Evolutionary conservation across 352 stramenopile genomes (phyloP).

Genomic region (Globisporangium ultimum): DNA sequence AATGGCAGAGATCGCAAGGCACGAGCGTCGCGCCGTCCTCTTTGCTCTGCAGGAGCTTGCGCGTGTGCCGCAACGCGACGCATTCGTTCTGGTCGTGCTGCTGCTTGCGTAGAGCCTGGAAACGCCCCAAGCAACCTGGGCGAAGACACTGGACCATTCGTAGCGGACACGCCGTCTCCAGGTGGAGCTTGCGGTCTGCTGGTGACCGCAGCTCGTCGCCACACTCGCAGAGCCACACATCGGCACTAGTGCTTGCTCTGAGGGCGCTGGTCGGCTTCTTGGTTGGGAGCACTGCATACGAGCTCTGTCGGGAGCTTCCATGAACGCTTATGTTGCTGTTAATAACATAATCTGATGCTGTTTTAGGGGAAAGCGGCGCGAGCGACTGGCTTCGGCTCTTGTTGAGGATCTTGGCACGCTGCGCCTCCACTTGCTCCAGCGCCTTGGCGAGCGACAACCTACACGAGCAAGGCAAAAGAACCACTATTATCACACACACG

Average conservation of each 20-base stretch:
- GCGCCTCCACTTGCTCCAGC: slow-evolving; percentile 32
- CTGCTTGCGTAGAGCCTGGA: slow-evolving; percentile 22
- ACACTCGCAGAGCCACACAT: slow-evolving; percentile 41
- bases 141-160: slow-evolving; percentile 40
- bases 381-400: slow-evolving; percentile 24
- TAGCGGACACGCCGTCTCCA: slow-evolving; percentile 30
- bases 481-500: background rate
- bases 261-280: too few relatives aligned
- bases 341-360: background rate
- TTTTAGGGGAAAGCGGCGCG: slow-evolving; percentile 8
- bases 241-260: too few relatives aligned
- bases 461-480: background rate
- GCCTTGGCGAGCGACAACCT: slow-evolving; percentile 35
- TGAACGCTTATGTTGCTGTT: background rate
- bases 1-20: slow-evolving; percentile 36
- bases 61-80: slow-evolving; percentile 20
- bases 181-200: slow-evolving; percentile 31
- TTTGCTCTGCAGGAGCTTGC: slow-evolving; percentile 40
- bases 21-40: slow-evolving; percentile 32
- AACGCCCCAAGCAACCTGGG: slow-evolving; percentile 35
- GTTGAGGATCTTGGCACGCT: slow-evolving; percentile 27
- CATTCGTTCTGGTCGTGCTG: slow-evolving; percentile 47
- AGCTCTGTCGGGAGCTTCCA: background rate
- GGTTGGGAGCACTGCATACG: too few relatives aligned
- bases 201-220: slow-evolving; percentile 40